phyloP scores from a whole-genome alignment of 768 basidiomycete genomes.

The Mycena amicta region DNA sequence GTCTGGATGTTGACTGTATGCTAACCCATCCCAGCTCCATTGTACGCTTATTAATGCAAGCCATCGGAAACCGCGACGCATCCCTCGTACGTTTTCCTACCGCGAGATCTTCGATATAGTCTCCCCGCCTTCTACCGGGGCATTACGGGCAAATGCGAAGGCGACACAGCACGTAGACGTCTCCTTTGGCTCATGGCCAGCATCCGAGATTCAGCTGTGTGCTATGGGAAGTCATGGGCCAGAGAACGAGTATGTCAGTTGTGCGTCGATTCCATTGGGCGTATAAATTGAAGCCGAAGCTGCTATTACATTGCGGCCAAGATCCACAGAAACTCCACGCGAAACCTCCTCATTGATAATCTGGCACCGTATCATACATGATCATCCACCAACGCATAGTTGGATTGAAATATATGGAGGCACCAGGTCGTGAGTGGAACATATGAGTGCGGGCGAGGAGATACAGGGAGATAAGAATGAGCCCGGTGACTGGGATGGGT shows the following conservation, averaged over 20 bases:
- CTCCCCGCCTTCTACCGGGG: constrained; percentile 16
- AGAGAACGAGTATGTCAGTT: constrained; percentile 64
- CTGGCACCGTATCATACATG: constrained; percentile 16
- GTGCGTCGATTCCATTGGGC: constrained; percentile 23
- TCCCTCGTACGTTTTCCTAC: constrained; percentile 39
- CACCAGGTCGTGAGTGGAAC: background rate
- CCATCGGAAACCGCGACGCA: constrained; percentile 39
- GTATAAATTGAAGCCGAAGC: background rate
- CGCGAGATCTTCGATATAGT: constrained; percentile 34
- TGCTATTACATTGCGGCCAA: background rate
- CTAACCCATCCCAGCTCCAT: constrained; percentile 38
- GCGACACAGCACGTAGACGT: constrained; percentile 33
- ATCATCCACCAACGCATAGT: constrained; percentile 24
- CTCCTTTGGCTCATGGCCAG: constrained; percentile 54
- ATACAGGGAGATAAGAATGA: background rate
- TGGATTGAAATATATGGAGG: background rate
- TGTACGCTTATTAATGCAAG: constrained; percentile 55
- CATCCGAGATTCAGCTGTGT: constrained; percentile 66
- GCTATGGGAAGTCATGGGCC: constrained; percentile 69
- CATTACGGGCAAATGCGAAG: background rate
- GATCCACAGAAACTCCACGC: background rate
- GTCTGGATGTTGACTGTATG: background rate
- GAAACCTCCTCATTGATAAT: constrained; percentile 3
- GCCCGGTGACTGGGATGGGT: background rate
- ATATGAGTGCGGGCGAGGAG: background rate